A percentile compares a stretch with the other conserved stretches of the same genome.
phyloP scores from a whole-genome alignment of 1,139 yeast genomes.

The Yamadazyma conglobata region DNA sequence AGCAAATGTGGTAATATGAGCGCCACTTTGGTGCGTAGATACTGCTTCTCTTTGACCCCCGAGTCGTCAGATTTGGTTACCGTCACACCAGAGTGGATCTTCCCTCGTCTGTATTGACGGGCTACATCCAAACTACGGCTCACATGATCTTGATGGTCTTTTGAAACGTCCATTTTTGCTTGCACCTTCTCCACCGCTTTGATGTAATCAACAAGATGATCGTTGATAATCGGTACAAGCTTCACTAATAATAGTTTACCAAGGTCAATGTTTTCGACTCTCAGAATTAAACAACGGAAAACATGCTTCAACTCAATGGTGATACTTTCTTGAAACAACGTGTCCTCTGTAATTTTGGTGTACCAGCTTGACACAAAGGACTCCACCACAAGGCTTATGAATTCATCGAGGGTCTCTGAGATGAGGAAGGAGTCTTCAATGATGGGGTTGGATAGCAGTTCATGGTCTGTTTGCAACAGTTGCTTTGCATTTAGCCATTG shows the following conservation, averaged over 20 bases:
- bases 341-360: constrained; percentile 41
- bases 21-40: constrained; percentile 44
- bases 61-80: constrained; percentile 31
- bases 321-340: constrained; percentile 53
- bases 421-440: constrained; percentile 51
- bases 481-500: constrained; percentile 26
- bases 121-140: constrained; percentile 58
- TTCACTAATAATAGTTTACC: constrained; percentile 56
- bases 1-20: constrained; percentile 51
- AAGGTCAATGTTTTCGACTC: constrained; percentile 48
- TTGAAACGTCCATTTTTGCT: constrained; percentile 13
- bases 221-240: constrained; percentile 62
- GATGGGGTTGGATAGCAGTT: constrained; percentile 23
- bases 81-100: constrained; percentile 61
- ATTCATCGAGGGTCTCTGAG: constrained; percentile 49
- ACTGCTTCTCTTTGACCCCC: constrained; percentile 49
- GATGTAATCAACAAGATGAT: constrained; percentile 56
- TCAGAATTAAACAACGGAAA: constrained; percentile 34
- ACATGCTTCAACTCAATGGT: constrained; percentile 46
- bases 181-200: constrained; percentile 48
- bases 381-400: constrained; percentile 50
- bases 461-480: constrained; percentile 7
- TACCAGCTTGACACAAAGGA: constrained; percentile 73
- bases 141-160: constrained; percentile 27
- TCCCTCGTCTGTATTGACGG: constrained; percentile 52